Base-by-base conservation (phyloP, 2,329 filamentous ascomycete genomes). In the Juglanconis oblonga region DNA sequence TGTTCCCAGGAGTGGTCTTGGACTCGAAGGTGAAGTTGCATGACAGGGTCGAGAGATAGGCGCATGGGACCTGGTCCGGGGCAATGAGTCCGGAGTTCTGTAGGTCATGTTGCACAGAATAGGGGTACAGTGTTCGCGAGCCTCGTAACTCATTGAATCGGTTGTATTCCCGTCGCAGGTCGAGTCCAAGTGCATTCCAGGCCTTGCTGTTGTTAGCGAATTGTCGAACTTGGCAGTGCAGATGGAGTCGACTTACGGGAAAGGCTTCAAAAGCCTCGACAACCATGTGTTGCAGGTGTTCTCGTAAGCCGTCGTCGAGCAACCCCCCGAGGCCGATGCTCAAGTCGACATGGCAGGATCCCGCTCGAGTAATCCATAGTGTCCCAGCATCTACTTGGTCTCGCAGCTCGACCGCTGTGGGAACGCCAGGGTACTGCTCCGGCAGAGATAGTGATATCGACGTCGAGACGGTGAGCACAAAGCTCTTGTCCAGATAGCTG, bases 301-400 rank as follows among this genome's bases (percentile, higher is more conserved):
- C 51, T 9, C 52, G 45, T 7, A 44, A 8, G 10, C 29, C 36
- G 9, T 24, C 32, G 2, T 49, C 47, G 32, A 40, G 8, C 9
- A 38, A 38, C n/a, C 32, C 40, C 13, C 50, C 45, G 29, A 63
- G 58, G 17, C 38, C 31, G 38, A 57, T 29, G 31, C 13, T 51
- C 11, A 61, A 24, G 5, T 51, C 32, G 40, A 63, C 44, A 3
- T 52, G 50, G 35, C 61, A 63, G 29, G 57, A 57, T n/a, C 57
- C 44, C 11, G 58, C 58, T 47, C 58, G 53, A 4, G 61, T 58
- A 33, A 63, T 52, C 61, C 61, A 63, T 11, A 63, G 13, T 9
- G 44, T 9, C 14, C 61, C 61, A 31, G 49, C 40, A 14, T 33
- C 50, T n/a, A 63, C 57, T 55, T 55, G 54, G n/a, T 63, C 45